Conservation (phyloP, 352 stramenopile species). For the Globisporangium spiculum region DNA sequence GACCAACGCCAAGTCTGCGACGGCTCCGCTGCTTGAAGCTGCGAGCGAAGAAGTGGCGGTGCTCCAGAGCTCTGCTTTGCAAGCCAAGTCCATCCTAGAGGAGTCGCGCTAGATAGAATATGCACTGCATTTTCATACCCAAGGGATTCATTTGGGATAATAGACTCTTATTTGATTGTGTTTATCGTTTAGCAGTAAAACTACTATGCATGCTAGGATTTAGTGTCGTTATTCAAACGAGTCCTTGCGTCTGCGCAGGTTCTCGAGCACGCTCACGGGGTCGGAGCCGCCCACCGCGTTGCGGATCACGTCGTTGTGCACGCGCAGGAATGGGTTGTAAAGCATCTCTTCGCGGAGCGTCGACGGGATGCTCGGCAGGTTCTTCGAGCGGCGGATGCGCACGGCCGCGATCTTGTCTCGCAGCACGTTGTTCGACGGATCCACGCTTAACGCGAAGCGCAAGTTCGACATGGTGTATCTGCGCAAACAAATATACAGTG, state of each 20-base stretch:
- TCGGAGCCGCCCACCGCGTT: conserved; percentile 77
- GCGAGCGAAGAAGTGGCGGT: not conserved
- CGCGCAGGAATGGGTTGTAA: conserved; percentile 85
- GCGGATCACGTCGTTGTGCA: conserved; percentile 81
- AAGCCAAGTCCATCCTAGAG: conserved; percentile 8
- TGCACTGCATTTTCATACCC: not conserved
- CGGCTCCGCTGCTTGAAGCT: not conserved
- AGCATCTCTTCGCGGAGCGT: conserved; percentile 85
- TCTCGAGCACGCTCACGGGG: conserved; percentile 76
- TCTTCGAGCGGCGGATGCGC: conserved; percentile 73
- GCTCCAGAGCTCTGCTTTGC: conserved; percentile 2
- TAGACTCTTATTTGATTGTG: conserved; percentile 12
- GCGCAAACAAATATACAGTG: not conserved
- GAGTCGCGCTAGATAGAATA: conserved; percentile 8
- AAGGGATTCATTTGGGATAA: not conserved
- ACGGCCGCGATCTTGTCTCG: conserved; percentile 84
- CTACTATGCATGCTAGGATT: not conserved
- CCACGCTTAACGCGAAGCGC: conserved; percentile 91
- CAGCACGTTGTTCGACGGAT: conserved; percentile 88
- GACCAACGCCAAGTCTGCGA: conserved; percentile 25
- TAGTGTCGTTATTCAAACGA: conserved; percentile 44
- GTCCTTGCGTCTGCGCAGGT: conserved; percentile 76
- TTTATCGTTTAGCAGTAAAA: not conserved
- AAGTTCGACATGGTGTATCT: conserved; percentile 93
- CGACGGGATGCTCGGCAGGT: conserved; percentile 90